Conservation (phyloP, 2,329 filamentous ascomycete genomes). For the Pseudocercospora eumusae region DNA sequence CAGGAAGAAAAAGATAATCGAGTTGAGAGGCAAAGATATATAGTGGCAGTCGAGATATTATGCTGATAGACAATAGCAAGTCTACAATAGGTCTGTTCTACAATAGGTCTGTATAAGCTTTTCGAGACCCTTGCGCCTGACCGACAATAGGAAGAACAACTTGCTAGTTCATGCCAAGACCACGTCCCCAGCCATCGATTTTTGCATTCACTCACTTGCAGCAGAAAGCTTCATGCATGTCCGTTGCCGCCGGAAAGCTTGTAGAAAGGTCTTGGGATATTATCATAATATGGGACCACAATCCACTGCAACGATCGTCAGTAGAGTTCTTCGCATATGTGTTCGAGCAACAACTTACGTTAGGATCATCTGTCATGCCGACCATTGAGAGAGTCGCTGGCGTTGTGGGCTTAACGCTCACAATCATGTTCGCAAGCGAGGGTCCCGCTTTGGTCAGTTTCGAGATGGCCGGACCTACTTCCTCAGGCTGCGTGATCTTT, state of each 20-base stretch:
- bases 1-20: not conserved
- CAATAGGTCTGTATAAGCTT: not conserved
- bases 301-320: slow-evolving; percentile 33
- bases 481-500: slow-evolving; percentile 34
- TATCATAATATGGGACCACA: slow-evolving; percentile 54
- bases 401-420: slow-evolving; percentile 43
- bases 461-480: slow-evolving; percentile 40
- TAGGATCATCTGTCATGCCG: slow-evolving; percentile 45
- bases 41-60: not conserved
- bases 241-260: slow-evolving; percentile 16
- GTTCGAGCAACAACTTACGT: slow-evolving; percentile 34
- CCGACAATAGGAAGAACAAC: not conserved
- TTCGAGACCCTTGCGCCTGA: not conserved
- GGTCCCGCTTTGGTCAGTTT: slow-evolving; percentile 39
- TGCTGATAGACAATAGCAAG: not conserved
- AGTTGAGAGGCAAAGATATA: not conserved
- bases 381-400: slow-evolving; percentile 46
- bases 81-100: not conserved
- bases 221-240: not conserved
- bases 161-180: slow-evolving; percentile 4
- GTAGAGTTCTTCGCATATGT: not conserved
- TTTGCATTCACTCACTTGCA: not conserved
- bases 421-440: slow-evolving; percentile 46
- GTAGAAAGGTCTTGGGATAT: slow-evolving; percentile 43
- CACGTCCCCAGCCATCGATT: not conserved